Evolutionary conservation across 176 grass and related monocot species (phyloP).

Genomic region (Alloteropsis semialata): DNA sequence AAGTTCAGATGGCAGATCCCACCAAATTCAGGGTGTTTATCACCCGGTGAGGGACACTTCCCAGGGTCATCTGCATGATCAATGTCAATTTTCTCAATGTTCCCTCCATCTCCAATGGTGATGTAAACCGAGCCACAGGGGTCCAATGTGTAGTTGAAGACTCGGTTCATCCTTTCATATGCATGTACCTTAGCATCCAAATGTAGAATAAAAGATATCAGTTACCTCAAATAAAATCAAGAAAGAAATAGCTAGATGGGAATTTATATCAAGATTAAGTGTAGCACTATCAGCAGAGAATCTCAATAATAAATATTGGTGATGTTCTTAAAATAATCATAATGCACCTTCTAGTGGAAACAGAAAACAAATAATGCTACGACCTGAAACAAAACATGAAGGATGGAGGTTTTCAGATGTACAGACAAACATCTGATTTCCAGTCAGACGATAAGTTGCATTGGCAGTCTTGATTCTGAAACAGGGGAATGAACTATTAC

Average conservation of each 20-base stretch:
- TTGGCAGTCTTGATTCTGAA: neutral
- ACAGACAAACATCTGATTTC: neutral
- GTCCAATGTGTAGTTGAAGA: constrained; percentile 79
- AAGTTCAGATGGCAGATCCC: constrained; percentile 87
- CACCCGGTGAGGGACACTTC: constrained; percentile 61
- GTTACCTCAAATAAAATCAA: neutral
- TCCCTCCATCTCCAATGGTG: constrained; percentile 81
- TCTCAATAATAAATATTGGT: neutral
- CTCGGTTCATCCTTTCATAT: constrained; percentile 84
- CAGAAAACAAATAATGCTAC: neutral
- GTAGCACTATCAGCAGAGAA: neutral
- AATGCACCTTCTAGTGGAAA: neutral
- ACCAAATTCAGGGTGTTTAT: constrained; percentile 75
- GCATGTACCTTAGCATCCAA: constrained; percentile 64
- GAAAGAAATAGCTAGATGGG: neutral
- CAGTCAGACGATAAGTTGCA: neutral
- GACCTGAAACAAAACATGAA: neutral
- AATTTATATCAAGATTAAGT: neutral
- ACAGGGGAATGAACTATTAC: neutral
- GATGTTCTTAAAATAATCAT: neutral
- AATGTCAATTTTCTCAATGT: constrained; percentile 73
- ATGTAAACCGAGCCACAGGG: constrained; percentile 80
- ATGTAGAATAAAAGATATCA: neutral
- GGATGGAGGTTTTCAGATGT: neutral
- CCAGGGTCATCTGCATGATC: constrained; percentile 78